Evolutionary conservation across 306 rosid species (phyloP), one percentile per base, ranked within the genome.

Genomic region (Pterocarpus macrocarpus): DNA sequence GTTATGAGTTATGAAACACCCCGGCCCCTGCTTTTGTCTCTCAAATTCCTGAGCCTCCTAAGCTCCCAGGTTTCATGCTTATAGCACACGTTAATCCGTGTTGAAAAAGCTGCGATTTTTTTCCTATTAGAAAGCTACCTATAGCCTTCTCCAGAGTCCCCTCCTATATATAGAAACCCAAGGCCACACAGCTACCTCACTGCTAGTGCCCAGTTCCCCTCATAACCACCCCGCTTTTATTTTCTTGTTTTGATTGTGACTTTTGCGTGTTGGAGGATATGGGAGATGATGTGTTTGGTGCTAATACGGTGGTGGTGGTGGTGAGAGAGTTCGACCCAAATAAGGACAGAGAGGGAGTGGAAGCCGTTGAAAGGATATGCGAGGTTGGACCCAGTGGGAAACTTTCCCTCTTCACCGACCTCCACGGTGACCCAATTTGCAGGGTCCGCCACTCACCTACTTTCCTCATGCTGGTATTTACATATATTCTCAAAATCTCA

Each of bases 391-490:
- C 93, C 75, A 84, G 89, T 65, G 97, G 91, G 6, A 87, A 92
- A 79, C 83, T 90, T 72, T 87, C 94, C n/a, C 89, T 94, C 82
- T 92, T 92, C 87, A 94, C 97, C n/a, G 94, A 94, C 92, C 91
- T 94, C 10, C 86, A 84, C 14, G 97, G 98, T 59, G 98, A 94
- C 90, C 98, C 98, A 15, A 88, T 94, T 77, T 92, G 93, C 94
- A 83, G 98, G 82, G 97, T 94, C 92, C 98, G 98, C 71, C 85
- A 94, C 84, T 94, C 98, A 45, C 98, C 98, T 43, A 87, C 93
- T 65, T 94, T 82, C 72, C 89, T 83, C 76, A 92, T 94, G 98
- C 94, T 94, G 91, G 98, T 94, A 83, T 32, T 32, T 53, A 47
- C 76, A 33, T 30, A 11, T 39, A 35, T 45, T 57, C 70, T 7